Conservation (phyloP, 2,329 filamentous ascomycete species). For the Sporothrix euskadiensis region DNA sequence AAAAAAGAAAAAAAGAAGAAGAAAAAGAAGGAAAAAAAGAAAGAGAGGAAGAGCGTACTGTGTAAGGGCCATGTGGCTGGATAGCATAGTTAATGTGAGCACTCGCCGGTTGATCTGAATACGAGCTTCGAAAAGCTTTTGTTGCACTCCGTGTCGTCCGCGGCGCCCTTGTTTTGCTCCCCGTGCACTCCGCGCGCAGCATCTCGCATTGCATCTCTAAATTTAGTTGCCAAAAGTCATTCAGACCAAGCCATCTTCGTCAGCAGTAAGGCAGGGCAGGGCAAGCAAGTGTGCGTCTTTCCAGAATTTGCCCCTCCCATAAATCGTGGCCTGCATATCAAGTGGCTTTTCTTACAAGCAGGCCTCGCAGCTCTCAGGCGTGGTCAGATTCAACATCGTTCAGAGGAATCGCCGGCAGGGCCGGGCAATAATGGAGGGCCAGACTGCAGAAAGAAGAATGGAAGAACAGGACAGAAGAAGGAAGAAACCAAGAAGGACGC, state of each 20-base stretch:
- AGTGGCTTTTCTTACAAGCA: not conserved
- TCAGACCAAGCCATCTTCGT: not conserved
- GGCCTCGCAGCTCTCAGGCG: not conserved
- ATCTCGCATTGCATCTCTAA: not conserved
- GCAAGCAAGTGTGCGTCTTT: not conserved
- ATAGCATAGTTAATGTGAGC: not conserved
- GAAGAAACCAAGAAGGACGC: not conserved
- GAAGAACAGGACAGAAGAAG: slow-evolving; percentile 3
- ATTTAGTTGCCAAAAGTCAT: not conserved
- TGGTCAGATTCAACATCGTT: not conserved
- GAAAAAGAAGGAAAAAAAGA: not conserved
- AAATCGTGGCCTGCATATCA: slow-evolving; percentile 3
- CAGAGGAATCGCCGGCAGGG: not conserved
- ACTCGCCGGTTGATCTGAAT: slow-evolving; percentile 1
- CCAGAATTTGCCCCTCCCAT: not conserved
- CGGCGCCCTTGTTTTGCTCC: not conserved
- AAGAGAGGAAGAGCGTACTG: not conserved
- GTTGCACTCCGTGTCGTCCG: not conserved
- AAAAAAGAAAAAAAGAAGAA: not conserved
- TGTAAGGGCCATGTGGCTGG: not conserved
- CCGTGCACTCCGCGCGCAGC: not conserved
- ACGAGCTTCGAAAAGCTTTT: not conserved
- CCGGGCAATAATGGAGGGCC: not conserved
- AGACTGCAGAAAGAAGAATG: not conserved
- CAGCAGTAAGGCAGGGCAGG: not conserved